These are phyloP conservation scores for Aspergillus aculeatus DNA, from an alignment of 2,329 filamentous ascomycete genomes.

Conservation along the genomic window DNA sequence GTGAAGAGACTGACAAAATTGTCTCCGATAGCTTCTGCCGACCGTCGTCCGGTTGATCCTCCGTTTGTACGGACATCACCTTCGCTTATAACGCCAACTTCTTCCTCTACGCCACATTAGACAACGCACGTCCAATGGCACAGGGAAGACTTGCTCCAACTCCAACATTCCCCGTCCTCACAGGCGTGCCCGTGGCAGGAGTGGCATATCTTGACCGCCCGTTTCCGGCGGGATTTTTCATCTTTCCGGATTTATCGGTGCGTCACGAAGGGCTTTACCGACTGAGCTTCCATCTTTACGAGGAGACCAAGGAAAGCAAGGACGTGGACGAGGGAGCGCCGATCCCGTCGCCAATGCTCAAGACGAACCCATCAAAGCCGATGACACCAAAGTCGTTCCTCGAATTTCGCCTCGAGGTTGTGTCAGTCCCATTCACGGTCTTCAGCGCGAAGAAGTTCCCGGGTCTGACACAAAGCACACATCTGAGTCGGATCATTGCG, in stretches of 20 bases:
- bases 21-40: conserved; percentile 65
- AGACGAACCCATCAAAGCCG: conserved; percentile 36
- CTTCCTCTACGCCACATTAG: conserved; percentile 91
- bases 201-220: conserved; percentile 95
- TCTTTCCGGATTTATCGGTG: conserved; percentile 95
- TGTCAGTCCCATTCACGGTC: conserved; percentile 81
- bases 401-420: conserved; percentile 84
- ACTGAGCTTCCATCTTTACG: conserved; percentile 89
- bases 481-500: conserved; percentile 83
- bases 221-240: conserved; percentile 78
- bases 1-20: conserved; percentile 9
- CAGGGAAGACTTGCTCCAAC: conserved; percentile 71
- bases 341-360: conserved; percentile 35
- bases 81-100: conserved; percentile 95
- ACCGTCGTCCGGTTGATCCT: conserved; percentile 89
- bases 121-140: conserved; percentile 79
- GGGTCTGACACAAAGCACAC: conserved; percentile 84
- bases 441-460: conserved; percentile 99
- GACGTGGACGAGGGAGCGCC: conserved; percentile 65
- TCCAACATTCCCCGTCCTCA: conserved; percentile 78
- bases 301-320: conserved; percentile 82
- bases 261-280: conserved; percentile 91
- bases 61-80: conserved; percentile 73
- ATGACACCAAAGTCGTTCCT: conserved; percentile 59
- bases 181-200: conserved; percentile 89